phyloP scores from a whole-genome alignment of 2,329 filamentous ascomycete genomes.

The Ophiostoma pallidulum region DNA sequence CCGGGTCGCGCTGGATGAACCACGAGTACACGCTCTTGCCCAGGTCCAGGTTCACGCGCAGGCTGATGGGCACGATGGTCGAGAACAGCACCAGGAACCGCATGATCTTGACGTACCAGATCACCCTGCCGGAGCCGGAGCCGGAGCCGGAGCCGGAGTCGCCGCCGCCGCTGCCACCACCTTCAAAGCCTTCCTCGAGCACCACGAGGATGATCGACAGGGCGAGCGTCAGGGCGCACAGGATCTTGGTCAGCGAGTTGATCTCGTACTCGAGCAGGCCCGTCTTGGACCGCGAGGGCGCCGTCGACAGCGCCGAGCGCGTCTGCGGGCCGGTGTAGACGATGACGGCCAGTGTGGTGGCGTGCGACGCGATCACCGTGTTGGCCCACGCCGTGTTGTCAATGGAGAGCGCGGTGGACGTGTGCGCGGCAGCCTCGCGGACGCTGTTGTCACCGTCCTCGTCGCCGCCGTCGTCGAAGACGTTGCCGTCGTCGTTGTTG shows the following conservation, averaged over 20 bases:
- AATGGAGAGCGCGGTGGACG: conserved; percentile 64
- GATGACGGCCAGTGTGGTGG: conserved; percentile 77
- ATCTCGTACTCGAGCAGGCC: conserved; percentile 93
- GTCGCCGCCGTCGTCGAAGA: conserved; percentile 22
- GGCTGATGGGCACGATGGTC: conserved; percentile 95
- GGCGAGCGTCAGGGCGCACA: conserved; percentile 78
- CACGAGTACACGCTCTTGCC: conserved; percentile 93
- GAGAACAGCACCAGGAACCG: conserved; percentile 97
- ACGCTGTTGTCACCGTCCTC: neutral
- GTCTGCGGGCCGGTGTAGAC: conserved; percentile 94
- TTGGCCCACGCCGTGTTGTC: conserved; percentile 99
- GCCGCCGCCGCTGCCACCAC: conserved; percentile 32
- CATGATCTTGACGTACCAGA: conserved; percentile 96
- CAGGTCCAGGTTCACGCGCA: conserved; percentile 93
- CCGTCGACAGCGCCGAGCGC: conserved; percentile 84
- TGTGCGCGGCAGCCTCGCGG: conserved; percentile 18
- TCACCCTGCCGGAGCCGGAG: no score
- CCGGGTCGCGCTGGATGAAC: conserved; percentile 86
- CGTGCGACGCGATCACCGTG: conserved; percentile 90
- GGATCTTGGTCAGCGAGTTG: conserved; percentile 91
- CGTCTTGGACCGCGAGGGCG: conserved; percentile 84
- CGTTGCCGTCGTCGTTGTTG: neutral
- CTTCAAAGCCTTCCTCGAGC: conserved; percentile 65
- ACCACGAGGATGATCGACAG: conserved; percentile 84
- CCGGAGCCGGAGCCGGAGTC: no score